phyloP scores from a whole-genome alignment of 495 filamentous ascomycete genomes.

The Friedmanniomyces simplex region DNA sequence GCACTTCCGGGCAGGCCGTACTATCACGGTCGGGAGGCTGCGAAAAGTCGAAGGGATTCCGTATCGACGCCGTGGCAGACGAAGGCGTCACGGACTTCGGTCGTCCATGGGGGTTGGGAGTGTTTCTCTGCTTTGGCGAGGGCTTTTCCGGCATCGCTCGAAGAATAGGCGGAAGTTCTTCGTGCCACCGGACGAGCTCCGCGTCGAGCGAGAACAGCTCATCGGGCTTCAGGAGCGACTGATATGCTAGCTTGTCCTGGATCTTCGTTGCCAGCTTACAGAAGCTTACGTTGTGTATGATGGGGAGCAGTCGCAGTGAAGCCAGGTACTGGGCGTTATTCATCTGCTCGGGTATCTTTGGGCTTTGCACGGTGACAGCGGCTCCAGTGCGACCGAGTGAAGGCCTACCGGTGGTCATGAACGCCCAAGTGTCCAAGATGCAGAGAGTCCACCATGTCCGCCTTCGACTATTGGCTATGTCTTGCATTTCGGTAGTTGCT shows the following conservation, averaged over 20 bases:
- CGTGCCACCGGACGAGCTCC: slow-evolving; percentile 62
- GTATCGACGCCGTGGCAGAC: background rate
- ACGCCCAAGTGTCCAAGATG: slow-evolving; percentile 71
- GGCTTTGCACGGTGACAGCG: slow-evolving; percentile 58
- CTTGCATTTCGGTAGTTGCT: background rate
- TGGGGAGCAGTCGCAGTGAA: slow-evolving; percentile 52
- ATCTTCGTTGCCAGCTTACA: slow-evolving; percentile 69
- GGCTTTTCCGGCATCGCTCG: background rate
- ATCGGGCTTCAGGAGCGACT: slow-evolving; percentile 52
- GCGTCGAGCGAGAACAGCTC: slow-evolving; percentile 55
- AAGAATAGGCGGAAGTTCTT: slow-evolving; percentile 60
- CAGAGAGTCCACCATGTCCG: slow-evolving; percentile 74
- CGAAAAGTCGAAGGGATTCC: slow-evolving; percentile 13
- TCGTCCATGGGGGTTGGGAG: background rate
- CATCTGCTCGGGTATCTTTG: slow-evolving; percentile 23
- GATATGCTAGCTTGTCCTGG: slow-evolving; percentile 63
- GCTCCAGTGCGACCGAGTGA: slow-evolving; percentile 66
- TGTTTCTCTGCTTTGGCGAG: background rate
- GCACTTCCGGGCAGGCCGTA: slow-evolving; percentile 58
- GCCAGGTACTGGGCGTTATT: slow-evolving; percentile 34
- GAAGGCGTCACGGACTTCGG: background rate
- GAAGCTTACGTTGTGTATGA: slow-evolving; percentile 70
- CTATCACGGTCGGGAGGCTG: slow-evolving; percentile 22
- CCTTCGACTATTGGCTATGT: slow-evolving; percentile 50
- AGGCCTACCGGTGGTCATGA: slow-evolving; percentile 64